Evolutionary conservation across 2,329 filamentous ascomycete species (phyloP).

Genomic region (Fusarium sororula): DNA sequence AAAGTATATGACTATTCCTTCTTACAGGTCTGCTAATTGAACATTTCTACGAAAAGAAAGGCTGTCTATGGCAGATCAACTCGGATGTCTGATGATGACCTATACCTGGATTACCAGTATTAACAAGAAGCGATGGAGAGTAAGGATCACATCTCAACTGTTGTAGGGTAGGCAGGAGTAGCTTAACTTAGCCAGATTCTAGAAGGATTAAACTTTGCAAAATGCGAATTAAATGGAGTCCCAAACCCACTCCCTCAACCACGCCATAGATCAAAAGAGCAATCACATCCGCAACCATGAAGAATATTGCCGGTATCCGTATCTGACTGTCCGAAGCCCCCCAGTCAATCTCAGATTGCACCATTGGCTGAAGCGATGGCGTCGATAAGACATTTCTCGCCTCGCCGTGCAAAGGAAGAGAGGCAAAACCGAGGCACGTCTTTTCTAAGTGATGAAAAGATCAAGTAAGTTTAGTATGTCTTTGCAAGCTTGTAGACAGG

Average conservation of each 20-base stretch:
- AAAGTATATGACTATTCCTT: background rate
- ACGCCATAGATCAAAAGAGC: constrained; percentile 30
- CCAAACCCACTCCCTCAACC: constrained; percentile 8
- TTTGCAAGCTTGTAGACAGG: background rate
- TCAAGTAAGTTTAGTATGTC: background rate
- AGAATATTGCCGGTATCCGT: constrained; percentile 7
- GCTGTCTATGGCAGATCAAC: background rate
- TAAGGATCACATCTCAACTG: background rate
- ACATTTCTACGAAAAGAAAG: background rate
- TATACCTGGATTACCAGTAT: background rate
- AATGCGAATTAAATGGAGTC: constrained; percentile 31
- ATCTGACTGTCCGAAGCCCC: constrained; percentile 4
- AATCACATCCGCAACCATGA: constrained; percentile 22
- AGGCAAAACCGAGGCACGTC: background rate
- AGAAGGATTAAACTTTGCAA: constrained; percentile 18
- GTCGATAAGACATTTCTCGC: constrained; percentile 15
- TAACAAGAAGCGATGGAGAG: background rate
- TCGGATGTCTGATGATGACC: too few relatives aligned
- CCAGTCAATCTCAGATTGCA: constrained; percentile 21
- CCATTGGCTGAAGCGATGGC: constrained; percentile 23
- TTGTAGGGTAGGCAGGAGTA: constrained; percentile 1
- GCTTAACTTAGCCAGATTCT: background rate
- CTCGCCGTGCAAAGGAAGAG: background rate
- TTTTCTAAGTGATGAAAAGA: background rate
- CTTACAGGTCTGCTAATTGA: background rate